A percentile compares a stretch with the other conserved stretches of the same genome.
phyloP scores from a whole-genome alignment of 441 rosid species.

The Aleurites moluccanus region DNA sequence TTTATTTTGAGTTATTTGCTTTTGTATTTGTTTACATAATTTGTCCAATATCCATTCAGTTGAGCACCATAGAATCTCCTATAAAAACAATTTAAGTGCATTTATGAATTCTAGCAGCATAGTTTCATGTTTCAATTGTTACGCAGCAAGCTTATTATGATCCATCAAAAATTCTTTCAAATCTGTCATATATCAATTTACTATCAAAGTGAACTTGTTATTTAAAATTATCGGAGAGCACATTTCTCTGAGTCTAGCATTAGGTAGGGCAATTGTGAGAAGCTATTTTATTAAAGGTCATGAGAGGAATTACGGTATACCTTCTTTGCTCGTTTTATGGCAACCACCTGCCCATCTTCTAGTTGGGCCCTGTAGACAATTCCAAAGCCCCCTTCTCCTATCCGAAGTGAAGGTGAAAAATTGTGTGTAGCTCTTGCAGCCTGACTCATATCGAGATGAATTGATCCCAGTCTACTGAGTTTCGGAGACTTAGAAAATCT shows the following conservation, averaged over 20 bases:
- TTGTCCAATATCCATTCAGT: neutral
- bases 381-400: constrained; percentile 95
- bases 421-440: constrained; percentile 63
- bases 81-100: neutral
- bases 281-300: neutral
- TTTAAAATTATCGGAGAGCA: neutral
- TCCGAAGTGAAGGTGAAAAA: constrained; percentile 59
- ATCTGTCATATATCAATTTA: neutral
- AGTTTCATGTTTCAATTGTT: neutral
- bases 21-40: neutral
- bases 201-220: neutral
- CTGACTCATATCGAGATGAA: constrained; percentile 60
- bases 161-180: neutral
- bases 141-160: neutral
- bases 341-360: constrained; percentile 73
- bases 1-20: neutral
- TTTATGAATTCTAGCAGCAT: neutral
- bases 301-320: constrained; percentile 36
- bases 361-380: constrained; percentile 72
- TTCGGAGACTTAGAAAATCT: constrained; percentile 73
- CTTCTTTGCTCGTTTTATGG: constrained; percentile 96
- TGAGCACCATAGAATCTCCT: neutral
- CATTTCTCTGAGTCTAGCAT: neutral
- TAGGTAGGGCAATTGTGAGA: neutral
- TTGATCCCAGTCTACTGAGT: constrained; percentile 57